Conservation (phyloP, 192 early-diverging fungal genomes). For the Dispira parvispora region DNA sequence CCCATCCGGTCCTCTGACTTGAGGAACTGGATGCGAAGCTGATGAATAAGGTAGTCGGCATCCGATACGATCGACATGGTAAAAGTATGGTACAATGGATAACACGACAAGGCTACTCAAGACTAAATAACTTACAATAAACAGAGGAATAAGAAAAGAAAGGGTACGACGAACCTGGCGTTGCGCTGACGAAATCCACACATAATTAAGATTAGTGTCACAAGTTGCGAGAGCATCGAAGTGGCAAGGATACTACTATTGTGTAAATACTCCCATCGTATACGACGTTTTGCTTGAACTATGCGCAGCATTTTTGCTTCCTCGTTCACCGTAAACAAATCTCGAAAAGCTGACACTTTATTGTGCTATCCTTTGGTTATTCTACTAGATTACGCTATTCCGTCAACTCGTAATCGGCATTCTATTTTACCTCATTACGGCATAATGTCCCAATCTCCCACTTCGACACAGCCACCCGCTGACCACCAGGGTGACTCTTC, state of each 20-base stretch:
- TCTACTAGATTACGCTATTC: background rate
- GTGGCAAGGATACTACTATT: background rate
- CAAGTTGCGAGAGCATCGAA: background rate
- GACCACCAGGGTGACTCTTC: background rate
- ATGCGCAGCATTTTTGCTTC: too few relatives aligned
- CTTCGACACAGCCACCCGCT: background rate
- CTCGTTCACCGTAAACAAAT: too few relatives aligned
- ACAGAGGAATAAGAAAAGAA: background rate
- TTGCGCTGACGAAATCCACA: background rate
- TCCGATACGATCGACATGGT: slow-evolving; percentile 54
- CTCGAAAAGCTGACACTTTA: background rate
- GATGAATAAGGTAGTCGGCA: slow-evolving; percentile 55
- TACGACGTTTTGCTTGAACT: too few relatives aligned
- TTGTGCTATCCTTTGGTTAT: background rate
- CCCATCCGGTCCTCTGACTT: slow-evolving; percentile 52
- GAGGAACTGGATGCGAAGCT: slow-evolving; percentile 56
- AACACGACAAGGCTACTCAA: background rate
- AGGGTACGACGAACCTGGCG: background rate
- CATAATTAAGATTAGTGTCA: background rate
- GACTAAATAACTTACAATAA: background rate
- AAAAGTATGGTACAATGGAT: background rate
- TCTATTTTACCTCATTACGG: background rate
- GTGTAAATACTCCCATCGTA: background rate
- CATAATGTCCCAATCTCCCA: background rate
- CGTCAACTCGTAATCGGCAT: background rate